These are phyloP conservation scores for Penicillium sp. DNA, from an alignment of 2,329 filamentous ascomycete species.

Conservation along the genomic window DNA sequence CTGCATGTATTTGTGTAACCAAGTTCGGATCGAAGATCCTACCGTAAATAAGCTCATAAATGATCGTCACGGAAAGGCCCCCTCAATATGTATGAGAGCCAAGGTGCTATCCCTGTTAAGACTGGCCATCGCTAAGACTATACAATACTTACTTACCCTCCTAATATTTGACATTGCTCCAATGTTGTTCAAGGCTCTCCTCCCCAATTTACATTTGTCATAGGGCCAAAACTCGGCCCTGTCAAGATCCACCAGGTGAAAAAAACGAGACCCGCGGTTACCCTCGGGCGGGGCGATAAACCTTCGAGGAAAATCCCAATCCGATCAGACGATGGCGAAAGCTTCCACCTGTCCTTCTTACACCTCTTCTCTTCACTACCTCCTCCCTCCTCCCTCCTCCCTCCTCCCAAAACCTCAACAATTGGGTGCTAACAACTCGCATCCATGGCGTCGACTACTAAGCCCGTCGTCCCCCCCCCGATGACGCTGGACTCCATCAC, in stretches of 20 bases:
- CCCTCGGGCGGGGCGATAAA: conserved; percentile 31
- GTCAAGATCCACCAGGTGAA: conserved; percentile 1
- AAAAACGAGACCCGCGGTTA: conserved; percentile 27
- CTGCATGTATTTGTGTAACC: no score
- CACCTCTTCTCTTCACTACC: not conserved
- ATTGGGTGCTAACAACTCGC: conserved; percentile 7
- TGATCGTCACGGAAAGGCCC: not conserved
- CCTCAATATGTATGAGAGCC: not conserved
- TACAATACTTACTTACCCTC: not conserved
- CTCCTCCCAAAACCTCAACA: not conserved
- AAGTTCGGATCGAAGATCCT: not conserved
- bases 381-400: not conserved
- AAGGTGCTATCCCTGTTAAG: not conserved
- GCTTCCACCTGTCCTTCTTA: conserved; percentile 5
- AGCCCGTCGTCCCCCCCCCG: conserved; percentile 60
- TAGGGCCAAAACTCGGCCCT: not conserved
- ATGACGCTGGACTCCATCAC: conserved; percentile 71
- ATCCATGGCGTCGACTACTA: conserved; percentile 56
- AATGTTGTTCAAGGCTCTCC: not conserved
- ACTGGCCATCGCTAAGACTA: not conserved
- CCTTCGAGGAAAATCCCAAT: conserved; percentile 14
- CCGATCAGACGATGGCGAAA: conserved; percentile 24
- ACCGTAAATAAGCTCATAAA: not conserved
- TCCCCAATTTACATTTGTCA: not conserved
- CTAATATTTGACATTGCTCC: not conserved